These are phyloP conservation scores for Epichloe gansuensis DNA, from an alignment of 2,329 filamentous ascomycete species.

Conservation along the genomic window DNA sequence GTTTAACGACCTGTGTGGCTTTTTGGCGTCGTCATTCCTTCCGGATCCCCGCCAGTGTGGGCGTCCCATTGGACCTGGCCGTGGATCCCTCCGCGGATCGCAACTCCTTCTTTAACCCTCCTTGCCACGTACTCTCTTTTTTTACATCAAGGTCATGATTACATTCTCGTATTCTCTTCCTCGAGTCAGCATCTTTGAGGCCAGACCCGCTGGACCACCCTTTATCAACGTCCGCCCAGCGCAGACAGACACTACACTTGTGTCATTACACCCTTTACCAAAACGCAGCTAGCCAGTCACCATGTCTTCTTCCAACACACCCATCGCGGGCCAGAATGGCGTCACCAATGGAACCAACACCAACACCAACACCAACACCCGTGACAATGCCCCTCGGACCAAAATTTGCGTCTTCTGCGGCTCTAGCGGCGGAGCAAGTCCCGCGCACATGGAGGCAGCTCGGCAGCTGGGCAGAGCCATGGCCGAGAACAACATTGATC, in stretches of 20 bases:
- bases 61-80: background rate
- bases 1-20: too few relatives aligned
- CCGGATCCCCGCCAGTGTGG: background rate
- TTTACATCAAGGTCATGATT: background rate
- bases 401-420: constrained; percentile 95
- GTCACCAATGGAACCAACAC: constrained; percentile 10
- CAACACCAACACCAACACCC: constrained; percentile 14
- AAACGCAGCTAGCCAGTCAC: background rate
- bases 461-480: constrained; percentile 60
- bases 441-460: constrained; percentile 66
- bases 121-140: background rate
- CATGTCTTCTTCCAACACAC: constrained; percentile 7
- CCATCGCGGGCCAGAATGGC: constrained; percentile 13
- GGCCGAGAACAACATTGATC: constrained; percentile 61
- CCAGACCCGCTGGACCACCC: background rate
- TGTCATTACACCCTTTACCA: background rate
- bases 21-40: background rate
- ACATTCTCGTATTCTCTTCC: background rate
- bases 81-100: background rate
- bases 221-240: background rate
- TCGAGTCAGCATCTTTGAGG: background rate
- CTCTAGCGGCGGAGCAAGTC: constrained; percentile 58
- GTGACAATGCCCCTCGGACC: constrained; percentile 23
- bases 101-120: background rate
- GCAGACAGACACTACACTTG: too few relatives aligned